Evolutionary conservation across 2,329 filamentous ascomycete species (phyloP).

Genomic region (Aureobasidium zeae): DNA sequence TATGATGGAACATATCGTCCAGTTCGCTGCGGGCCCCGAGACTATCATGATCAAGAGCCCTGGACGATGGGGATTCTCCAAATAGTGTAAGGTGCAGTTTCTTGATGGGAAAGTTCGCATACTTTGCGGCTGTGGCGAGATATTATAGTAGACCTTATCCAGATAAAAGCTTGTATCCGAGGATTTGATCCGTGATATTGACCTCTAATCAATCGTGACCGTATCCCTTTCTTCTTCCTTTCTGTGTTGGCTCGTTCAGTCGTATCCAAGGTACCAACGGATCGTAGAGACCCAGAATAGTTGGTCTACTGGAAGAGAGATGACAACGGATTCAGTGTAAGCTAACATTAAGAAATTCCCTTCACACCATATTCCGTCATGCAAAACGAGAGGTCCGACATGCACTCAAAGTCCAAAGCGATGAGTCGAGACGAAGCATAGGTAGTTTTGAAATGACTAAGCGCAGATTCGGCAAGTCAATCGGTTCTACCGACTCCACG

Average conservation of each 20-base stretch:
- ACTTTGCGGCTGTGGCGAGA: neutral
- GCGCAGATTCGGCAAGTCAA: too few relatives aligned
- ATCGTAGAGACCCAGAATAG: neutral
- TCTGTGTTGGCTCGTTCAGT: neutral
- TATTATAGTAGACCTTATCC: neutral
- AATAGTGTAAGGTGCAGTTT: neutral
- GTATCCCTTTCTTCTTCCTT: neutral
- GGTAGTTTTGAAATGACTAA: too few relatives aligned
- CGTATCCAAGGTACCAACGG: neutral
- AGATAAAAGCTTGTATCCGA: neutral
- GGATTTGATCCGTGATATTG: neutral
- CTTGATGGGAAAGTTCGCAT: neutral
- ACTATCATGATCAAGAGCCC: too few relatives aligned
- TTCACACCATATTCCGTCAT: neutral
- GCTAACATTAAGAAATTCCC: too few relatives aligned
- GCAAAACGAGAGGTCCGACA: neutral
- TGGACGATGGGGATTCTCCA: neutral
- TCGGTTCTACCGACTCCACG: too few relatives aligned
- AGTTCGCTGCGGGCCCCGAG: neutral
- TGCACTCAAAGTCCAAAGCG: too few relatives aligned
- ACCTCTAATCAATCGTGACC: neutral
- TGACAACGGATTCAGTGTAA: too few relatives aligned
- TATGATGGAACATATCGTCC: too few relatives aligned
- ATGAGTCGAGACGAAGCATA: too few relatives aligned
- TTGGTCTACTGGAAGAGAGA: too few relatives aligned